Conservation (phyloP, 2,329 filamentous ascomycete genomes). For the Venturia oleaginea region DNA sequence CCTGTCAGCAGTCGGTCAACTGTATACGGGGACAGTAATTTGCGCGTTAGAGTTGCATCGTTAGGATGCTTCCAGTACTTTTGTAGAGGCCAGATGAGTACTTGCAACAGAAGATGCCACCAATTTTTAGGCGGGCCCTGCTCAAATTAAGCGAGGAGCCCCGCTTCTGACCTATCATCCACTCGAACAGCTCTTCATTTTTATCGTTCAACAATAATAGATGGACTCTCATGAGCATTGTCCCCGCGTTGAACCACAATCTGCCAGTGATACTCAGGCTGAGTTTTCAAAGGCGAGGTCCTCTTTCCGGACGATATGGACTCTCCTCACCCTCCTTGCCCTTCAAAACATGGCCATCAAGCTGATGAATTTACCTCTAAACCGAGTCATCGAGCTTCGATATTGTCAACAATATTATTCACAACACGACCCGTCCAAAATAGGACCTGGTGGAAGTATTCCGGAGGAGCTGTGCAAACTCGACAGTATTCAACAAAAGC, state of each 20-base stretch:
- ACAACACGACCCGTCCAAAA: constrained; percentile 29
- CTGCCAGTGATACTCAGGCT: neutral
- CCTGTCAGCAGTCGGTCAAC: neutral
- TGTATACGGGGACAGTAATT: neutral
- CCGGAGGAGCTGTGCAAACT: constrained; percentile 47
- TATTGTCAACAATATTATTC: constrained; percentile 43
- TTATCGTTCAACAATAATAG: neutral
- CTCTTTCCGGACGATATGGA: neutral
- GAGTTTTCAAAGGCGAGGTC: neutral
- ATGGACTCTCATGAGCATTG: neutral
- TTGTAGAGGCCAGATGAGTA: too few species aligned
- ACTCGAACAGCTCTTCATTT: too few species aligned
- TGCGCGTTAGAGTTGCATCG: too few species aligned
- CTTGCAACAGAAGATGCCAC: too few species aligned
- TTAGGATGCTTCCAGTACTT: too few species aligned
- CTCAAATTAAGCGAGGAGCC: too few species aligned
- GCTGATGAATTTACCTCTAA: constrained; percentile 29
- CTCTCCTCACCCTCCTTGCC: constrained; percentile 22
- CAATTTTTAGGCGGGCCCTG: too few species aligned
- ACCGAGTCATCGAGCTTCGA: constrained; percentile 28
- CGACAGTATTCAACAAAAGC: constrained; percentile 39
- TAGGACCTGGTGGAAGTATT: constrained; percentile 31
- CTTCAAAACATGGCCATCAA: constrained; percentile 26
- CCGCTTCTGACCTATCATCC: too few species aligned
- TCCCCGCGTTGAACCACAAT: neutral